Conservation (phyloP, 768 basidiomycete species). For the Auriscalpium microsporum region DNA sequence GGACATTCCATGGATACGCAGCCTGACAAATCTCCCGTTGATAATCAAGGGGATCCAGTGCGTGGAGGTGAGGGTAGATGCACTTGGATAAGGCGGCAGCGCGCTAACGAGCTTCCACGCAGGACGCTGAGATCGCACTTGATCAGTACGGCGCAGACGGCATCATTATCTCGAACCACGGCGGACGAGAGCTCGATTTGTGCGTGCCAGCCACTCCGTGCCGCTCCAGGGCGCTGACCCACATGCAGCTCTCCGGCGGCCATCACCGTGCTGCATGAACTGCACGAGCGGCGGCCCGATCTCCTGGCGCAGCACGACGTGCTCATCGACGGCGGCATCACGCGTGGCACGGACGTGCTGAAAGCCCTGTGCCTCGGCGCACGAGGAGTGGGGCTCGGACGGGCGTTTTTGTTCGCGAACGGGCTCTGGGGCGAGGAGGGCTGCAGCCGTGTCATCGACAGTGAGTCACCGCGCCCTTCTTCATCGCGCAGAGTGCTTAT, state of each 20-base stretch:
- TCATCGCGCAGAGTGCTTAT: not conserved
- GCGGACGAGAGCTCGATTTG: constrained; percentile 39
- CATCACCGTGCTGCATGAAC: constrained; percentile 36
- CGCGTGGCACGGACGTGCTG: constrained; percentile 39
- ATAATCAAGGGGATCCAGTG: constrained; percentile 40
- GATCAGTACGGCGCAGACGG: constrained; percentile 33
- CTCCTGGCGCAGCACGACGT: constrained; percentile 30
- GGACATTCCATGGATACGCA: constrained; percentile 31
- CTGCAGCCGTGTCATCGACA: constrained; percentile 18
- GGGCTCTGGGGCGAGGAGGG: constrained; percentile 27
- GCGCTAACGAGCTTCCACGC: not conserved
- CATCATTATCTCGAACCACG: constrained; percentile 43
- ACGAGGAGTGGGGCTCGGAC: constrained; percentile 35
- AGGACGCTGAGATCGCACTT: constrained; percentile 39
- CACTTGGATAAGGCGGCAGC: too few species aligned
- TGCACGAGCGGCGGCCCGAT: constrained; percentile 33
- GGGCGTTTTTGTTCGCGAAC: constrained; percentile 36
- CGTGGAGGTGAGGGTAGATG: constrained; percentile 27
- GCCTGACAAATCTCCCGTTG: constrained; percentile 32
- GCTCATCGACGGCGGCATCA: constrained; percentile 38
- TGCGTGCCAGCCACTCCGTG: constrained; percentile 16
- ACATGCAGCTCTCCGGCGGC: constrained; percentile 30
- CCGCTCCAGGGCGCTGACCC: not conserved
- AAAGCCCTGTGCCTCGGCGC: constrained; percentile 45
- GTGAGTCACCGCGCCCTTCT: constrained; percentile 10